Base-by-base conservation (phyloP, 2,329 filamentous ascomycete species). In the Pseudogymnoascus sp. region DNA sequence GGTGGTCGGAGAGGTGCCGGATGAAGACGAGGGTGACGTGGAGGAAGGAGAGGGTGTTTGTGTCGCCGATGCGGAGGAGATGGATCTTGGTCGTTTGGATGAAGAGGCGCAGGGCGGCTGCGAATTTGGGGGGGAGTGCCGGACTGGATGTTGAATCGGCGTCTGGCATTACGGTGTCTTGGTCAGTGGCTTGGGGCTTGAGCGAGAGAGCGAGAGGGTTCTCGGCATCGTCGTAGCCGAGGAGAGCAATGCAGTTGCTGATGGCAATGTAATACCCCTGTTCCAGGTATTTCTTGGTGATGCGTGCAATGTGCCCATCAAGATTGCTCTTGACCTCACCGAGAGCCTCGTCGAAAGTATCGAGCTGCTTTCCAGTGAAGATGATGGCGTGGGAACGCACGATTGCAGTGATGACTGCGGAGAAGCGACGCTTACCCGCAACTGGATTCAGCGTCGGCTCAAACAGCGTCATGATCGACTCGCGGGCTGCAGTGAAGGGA, bases 381-480 rank as follows among this genome's bases (percentile, higher is more conserved):
- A 90, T 73, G 6, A 87, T 78, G 0, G 81, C 87, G 63, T 90
- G 86, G 0, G 81, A 76, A 4, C 81, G 83, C 12, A 90, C 83
- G 62, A 86, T 89, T 0, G 78, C 76, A 0, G 80, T 75, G 63
- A 91, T 87, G 1, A 85, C 74, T 1, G 77, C 65, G 2, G 70
- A 69, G 0, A 79, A 67, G 18, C 75, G 70, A 2, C 72, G 70
- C 2, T 73, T 74, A 12, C 73, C 69, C 33, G 68, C 70, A 59
- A 68, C 71, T 3, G 73, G 71, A 28, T 62, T 75, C 4, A 87
- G 66, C 0, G 86, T 73, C 0, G 84, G 84, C 2, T 86, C 82
- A 63, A 92, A 86, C 0, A 92, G 72, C 0, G 86, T 90, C 70
- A 86, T 78, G 37, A 92, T 85, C 0, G 82, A 89, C 57, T 90